A percentile compares a stretch with the other conserved stretches of the same genome.
phyloP scores from a whole-genome alignment of 2,329 filamentous ascomycete genomes.

The Nannizziopsis barbatae region DNA sequence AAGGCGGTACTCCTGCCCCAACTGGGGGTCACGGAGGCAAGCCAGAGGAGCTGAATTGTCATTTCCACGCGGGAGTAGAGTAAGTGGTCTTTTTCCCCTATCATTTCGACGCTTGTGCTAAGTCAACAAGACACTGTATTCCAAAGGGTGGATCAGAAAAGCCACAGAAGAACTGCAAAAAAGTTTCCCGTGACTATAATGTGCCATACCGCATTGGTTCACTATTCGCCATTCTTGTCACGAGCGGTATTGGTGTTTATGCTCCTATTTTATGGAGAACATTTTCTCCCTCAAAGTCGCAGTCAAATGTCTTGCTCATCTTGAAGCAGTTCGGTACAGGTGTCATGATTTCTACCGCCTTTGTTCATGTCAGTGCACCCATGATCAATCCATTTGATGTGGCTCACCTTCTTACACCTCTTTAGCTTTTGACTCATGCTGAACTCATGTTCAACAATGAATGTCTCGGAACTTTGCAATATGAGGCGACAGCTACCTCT shows the following conservation, averaged over 20 bases:
- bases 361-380: conserved; percentile 47
- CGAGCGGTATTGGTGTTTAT: conserved; percentile 59
- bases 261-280: conserved; percentile 53
- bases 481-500: conserved; percentile 58
- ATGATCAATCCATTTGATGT: neutral
- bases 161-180: conserved; percentile 36
- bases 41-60: conserved; percentile 41
- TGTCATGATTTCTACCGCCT: conserved; percentile 60
- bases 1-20: conserved; percentile 8
- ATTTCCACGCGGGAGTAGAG: conserved; percentile 67
- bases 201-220: conserved; percentile 57
- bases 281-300: conserved; percentile 43
- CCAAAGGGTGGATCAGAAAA: conserved; percentile 37
- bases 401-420: too few relatives aligned
- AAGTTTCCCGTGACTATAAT: conserved; percentile 50
- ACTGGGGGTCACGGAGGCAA: conserved; percentile 15
- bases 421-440: conserved; percentile 62
- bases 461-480: conserved; percentile 55
- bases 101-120: neutral
- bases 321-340: conserved; percentile 56
- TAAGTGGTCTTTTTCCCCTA: conserved; percentile 33
- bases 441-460: conserved; percentile 59
- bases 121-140: conserved; percentile 41
- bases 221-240: conserved; percentile 59
- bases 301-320: conserved; percentile 45